Base-by-base conservation (phyloP, 129 eudicot species). In the Heracleum sosnowskyi region DNA sequence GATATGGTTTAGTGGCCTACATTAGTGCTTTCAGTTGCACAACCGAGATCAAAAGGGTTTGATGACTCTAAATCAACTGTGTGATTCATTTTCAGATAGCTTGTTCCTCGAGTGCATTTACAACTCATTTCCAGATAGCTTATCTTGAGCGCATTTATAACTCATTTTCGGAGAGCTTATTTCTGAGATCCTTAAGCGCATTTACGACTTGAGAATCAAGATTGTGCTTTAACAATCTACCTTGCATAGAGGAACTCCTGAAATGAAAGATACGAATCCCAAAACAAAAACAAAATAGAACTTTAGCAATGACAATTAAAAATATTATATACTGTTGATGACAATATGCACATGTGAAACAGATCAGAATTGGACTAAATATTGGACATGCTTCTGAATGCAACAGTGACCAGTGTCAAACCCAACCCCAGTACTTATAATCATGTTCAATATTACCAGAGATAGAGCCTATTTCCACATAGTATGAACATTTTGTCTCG, bases 151-250 rank as follows among this genome's bases (percentile, higher is more conserved):
- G 96, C 98, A 86, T 89, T 86, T 44, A 93, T 2, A 82, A 75
- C 44, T 80, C 85, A 26, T 81, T 86, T 75, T 81, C 83, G 4
- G 91, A 86, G 40, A 91, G 89, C 86, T 89, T 82, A 83, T 85
- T 87, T 81, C 91, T 88, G 42, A 93, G 93, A 86, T 91, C 97
- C 83, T 87, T 93, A 80, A 93, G 95, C 77, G 97, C 98, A 83
- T 89, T 85, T 51, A 93, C 97, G 29, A 93, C 91, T 66, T 82
- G 84, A 8, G 98, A 74, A 84, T 88, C 93, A 71, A 91, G 97
- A 85, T 89, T 88, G 85, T 89, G 93, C 93, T 89, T 91, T 83
- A 91, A 82, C 79, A 93, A 71, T 83, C 87, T 89, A 73, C 96
- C 96, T 79, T 86, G 89, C 86, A 93, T 82, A 22, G 96, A 88